Evolutionary conservation across 768 basidiomycete species (phyloP).

Genomic region (Tephrocybe rancida): DNA sequence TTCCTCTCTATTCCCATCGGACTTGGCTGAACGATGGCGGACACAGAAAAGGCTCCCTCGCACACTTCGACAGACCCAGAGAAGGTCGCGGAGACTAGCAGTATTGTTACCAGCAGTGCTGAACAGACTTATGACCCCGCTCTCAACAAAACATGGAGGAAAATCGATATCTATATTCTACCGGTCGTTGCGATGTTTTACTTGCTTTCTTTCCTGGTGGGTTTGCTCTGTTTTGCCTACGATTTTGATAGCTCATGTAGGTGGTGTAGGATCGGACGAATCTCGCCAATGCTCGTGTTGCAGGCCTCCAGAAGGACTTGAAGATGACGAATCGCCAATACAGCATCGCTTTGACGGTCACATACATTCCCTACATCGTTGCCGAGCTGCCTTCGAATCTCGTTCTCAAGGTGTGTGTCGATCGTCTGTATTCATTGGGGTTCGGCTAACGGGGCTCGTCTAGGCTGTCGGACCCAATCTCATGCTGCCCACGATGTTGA

Average conservation of each 20-base stretch:
- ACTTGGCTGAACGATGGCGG: background rate
- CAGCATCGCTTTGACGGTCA: conserved; percentile 49
- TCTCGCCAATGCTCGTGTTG: conserved; percentile 62
- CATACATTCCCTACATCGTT: conserved; percentile 55
- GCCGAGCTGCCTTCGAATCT: conserved; percentile 67
- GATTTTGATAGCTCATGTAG: background rate
- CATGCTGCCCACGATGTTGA: conserved; percentile 16
- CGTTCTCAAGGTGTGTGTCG: conserved; percentile 46
- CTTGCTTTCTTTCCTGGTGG: conserved; percentile 39
- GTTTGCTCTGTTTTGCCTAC: conserved; percentile 44
- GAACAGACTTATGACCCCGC: conserved; percentile 23
- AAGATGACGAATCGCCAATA: conserved; percentile 53
- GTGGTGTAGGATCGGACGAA: conserved; percentile 52
- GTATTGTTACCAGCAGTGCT: conserved; percentile 21
- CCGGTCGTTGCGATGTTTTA: conserved; percentile 38
- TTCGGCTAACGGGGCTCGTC: background rate
- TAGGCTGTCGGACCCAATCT: conserved; percentile 20
- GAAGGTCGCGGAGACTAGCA: conserved; percentile 26
- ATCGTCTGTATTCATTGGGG: background rate
- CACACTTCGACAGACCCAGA: conserved; percentile 28
- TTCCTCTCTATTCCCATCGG: background rate
- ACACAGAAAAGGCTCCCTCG: conserved; percentile 27
- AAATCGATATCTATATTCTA: conserved; percentile 39
- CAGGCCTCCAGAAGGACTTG: conserved; percentile 58
- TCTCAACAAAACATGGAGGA: conserved; percentile 40